Conservation (phyloP, 345 rosid genomes). For the Turritis glabra region DNA sequence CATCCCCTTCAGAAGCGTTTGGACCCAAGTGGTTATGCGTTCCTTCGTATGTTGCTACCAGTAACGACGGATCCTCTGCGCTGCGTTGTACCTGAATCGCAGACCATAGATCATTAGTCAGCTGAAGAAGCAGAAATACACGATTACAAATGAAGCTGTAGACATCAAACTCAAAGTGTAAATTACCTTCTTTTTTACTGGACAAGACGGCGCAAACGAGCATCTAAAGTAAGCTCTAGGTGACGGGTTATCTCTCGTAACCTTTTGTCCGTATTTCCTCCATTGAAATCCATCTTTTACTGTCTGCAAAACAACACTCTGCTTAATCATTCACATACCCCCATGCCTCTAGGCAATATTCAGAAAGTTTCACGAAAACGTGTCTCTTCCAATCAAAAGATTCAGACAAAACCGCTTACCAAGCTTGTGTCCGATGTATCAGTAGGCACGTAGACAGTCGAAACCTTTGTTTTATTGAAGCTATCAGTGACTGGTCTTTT, state of each 20-base stretch:
- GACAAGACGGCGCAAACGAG: slow-evolving; percentile 86
- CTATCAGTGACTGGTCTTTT: slow-evolving; percentile 50
- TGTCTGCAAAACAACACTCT: slow-evolving; percentile 42
- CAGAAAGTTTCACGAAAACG: neutral
- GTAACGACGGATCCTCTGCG: slow-evolving; percentile 66
- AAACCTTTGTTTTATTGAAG: slow-evolving; percentile 46
- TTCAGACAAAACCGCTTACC: slow-evolving; percentile 42
- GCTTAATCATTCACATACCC: neutral
- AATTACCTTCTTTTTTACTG: slow-evolving; percentile 87
- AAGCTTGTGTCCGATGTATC: slow-evolving; percentile 61
- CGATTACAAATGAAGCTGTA: neutral
- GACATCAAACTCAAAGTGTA: neutral
- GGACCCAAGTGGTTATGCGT: slow-evolving; percentile 63
- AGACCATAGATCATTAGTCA: slow-evolving; percentile 8
- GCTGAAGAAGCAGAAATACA: too few relatives aligned
- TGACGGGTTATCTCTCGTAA: slow-evolving; percentile 94
- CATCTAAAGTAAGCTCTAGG: slow-evolving; percentile 96
- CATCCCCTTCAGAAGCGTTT: slow-evolving; percentile 40
- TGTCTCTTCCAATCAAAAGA: neutral
- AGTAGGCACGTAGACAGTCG: slow-evolving; percentile 47
- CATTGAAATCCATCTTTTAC: slow-evolving; percentile 93
- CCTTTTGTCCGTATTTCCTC: slow-evolving; percentile 99
- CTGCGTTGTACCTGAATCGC: slow-evolving; percentile 77
- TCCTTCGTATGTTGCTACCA: slow-evolving; percentile 90
- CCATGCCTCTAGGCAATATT: neutral